Percentiles rank a stretch among this genome's conserved stretches.
Evolutionary conservation across 1,139 yeast genomes (phyloP).

Genomic region (Saccharomyces pastorianus): DNA sequence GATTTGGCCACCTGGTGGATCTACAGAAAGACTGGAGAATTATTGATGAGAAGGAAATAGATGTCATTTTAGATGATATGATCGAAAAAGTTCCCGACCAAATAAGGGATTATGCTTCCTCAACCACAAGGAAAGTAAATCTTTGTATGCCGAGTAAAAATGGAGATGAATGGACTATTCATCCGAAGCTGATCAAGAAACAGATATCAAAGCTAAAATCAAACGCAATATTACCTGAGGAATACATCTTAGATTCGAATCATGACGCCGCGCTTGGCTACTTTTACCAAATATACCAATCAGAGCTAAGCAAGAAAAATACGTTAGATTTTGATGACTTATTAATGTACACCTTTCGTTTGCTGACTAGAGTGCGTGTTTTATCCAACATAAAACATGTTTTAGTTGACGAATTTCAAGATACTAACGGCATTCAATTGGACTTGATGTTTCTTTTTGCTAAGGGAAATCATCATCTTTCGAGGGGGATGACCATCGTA

Average conservation of each 20-base stretch:
- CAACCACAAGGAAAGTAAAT: constrained; percentile 25
- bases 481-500: constrained; percentile 66
- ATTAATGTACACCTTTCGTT: constrained; percentile 44
- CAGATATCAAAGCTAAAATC: constrained; percentile 50
- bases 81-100: constrained; percentile 34
- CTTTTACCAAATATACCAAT: constrained; percentile 49
- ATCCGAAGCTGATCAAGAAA: constrained; percentile 34
- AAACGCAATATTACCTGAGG: constrained; percentile 37
- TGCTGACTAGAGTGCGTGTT: constrained; percentile 42
- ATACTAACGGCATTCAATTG: constrained; percentile 72
- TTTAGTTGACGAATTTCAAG: constrained; percentile 90
- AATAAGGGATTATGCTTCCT: constrained; percentile 27
- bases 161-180: constrained; percentile 26
- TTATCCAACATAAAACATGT: constrained; percentile 56
- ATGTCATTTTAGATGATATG: constrained; percentile 41
- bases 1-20: constrained; percentile 48
- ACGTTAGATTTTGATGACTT: constrained; percentile 81
- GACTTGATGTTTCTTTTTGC: constrained; percentile 58
- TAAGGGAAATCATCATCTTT: constrained; percentile 28
- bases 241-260: constrained; percentile 27
- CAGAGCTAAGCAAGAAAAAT: constrained; percentile 34
- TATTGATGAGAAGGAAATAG: constrained; percentile 61
- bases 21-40: constrained; percentile 42
- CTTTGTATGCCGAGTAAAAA: constrained; percentile 23
- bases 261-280: constrained; percentile 30